These are phyloP conservation scores for Stachybotrys chlorohalonatus DNA, from an alignment of 2,329 filamentous ascomycete genomes.

Conservation along the genomic window DNA sequence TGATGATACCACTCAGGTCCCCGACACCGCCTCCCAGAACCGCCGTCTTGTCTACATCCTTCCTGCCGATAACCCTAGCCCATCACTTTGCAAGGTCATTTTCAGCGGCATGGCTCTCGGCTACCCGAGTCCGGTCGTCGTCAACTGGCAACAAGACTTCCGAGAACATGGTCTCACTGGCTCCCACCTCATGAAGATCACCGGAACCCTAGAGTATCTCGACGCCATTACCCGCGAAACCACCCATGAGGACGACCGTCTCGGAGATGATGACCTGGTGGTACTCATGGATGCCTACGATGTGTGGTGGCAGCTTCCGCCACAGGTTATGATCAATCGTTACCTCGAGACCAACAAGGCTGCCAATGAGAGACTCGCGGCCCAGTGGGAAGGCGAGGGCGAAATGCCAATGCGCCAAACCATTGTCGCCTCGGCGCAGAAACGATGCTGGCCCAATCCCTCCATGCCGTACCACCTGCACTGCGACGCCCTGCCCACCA, in stretches of 20 bases:
- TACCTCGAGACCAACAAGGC: constrained; percentile 10
- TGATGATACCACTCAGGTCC: not conserved
- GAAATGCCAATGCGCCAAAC: constrained; percentile 9
- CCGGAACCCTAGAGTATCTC: constrained; percentile 14
- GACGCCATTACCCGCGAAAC: constrained; percentile 2
- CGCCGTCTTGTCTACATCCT: constrained; percentile 10
- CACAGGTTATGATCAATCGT: constrained; percentile 14
- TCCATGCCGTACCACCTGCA: constrained; percentile 6
- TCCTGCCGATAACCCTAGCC: constrained; percentile 9
- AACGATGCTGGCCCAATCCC: constrained; percentile 9
- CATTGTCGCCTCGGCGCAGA: constrained; percentile 10
- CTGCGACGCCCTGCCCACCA: constrained; percentile 10
- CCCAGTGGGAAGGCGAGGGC: not conserved
- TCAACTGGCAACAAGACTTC: constrained; percentile 15
- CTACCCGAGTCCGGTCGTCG: constrained; percentile 15
- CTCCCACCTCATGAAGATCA: constrained; percentile 17
- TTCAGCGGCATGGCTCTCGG: constrained; percentile 13
- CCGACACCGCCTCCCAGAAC: constrained; percentile 1
- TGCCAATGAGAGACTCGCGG: constrained; percentile 7
- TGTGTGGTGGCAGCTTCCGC: constrained; percentile 19
- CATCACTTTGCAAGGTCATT: constrained; percentile 16
- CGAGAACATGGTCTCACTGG: constrained; percentile 7
- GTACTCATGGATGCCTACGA: constrained; percentile 16
- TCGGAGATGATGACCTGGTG: constrained; percentile 13
- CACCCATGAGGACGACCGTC: constrained; percentile 3